These are phyloP conservation scores for Podospora pseudocomata DNA, from an alignment of 495 filamentous ascomycete species.

Conservation along the genomic window DNA sequence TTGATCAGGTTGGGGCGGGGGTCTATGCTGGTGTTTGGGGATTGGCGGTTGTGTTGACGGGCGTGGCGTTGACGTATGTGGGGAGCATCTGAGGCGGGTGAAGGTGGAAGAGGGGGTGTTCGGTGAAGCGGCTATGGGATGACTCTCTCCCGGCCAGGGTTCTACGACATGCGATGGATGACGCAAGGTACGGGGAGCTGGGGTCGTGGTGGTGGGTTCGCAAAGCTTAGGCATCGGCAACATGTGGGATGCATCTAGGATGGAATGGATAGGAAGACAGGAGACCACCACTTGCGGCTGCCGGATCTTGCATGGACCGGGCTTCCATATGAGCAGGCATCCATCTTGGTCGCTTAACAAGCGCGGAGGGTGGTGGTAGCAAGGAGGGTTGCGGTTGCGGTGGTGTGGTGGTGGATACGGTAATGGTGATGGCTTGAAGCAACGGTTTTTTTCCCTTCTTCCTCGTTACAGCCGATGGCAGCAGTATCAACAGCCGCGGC, in stretches of 20 bases:
- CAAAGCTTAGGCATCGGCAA: constrained; percentile 9
- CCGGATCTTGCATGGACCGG: constrained; percentile 13
- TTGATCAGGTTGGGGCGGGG: constrained; percentile 60
- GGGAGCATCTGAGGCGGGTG: constrained; percentile 20
- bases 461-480: neutral
- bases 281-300: neutral
- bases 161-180: neutral
- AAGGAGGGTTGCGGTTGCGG: neutral
- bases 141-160: neutral
- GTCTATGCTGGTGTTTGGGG: constrained; percentile 72
- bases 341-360: constrained; percentile 12
- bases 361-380: neutral
- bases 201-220: constrained; percentile 9
- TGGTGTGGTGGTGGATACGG: neutral
- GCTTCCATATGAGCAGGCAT: constrained; percentile 16
- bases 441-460: neutral
- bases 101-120: constrained; percentile 2
- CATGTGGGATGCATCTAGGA: constrained; percentile 2
- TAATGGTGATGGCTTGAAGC: constrained; percentile 4
- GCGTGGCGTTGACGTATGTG: constrained; percentile 48
- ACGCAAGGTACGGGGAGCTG: constrained; percentile 3
- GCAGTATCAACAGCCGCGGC: neutral
- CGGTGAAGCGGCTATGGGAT: neutral
- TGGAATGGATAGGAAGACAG: constrained; percentile 6
- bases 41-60: constrained; percentile 54